These are phyloP conservation scores for Fraxinus sp. DNA, from an alignment of 305 asterid species.

Conservation along the genomic window DNA sequence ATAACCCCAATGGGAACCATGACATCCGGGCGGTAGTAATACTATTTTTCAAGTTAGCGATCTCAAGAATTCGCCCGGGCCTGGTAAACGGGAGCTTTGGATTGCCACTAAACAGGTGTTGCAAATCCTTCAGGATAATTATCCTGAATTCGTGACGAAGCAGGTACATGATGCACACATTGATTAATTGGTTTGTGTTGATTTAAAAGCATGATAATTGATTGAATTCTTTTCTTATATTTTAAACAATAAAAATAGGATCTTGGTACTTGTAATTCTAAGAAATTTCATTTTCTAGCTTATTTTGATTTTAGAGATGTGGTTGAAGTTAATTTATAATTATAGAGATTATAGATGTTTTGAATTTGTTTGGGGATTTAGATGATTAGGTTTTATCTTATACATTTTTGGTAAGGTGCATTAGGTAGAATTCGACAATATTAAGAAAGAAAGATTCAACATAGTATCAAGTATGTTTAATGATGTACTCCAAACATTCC, in stretches of 20 bases:
- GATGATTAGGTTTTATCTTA: background rate
- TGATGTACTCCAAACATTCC: no score
- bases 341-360: background rate
- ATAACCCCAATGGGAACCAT: no score
- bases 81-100: slow-evolving; percentile 74
- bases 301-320: background rate
- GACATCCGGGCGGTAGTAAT: slow-evolving; percentile 60
- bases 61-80: slow-evolving; percentile 88
- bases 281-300: background rate
- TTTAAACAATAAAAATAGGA: background rate
- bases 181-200: background rate
- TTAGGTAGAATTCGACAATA: no score
- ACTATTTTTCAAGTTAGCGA: slow-evolving; percentile 84
- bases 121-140: slow-evolving; percentile 83
- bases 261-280: slow-evolving; percentile 12
- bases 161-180: slow-evolving; percentile 46
- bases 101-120: slow-evolving; percentile 75
- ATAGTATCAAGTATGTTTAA: no score
- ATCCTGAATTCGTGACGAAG: slow-evolving; percentile 85
- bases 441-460: no score
- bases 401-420: background rate
- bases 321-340: background rate
- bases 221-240: background rate
- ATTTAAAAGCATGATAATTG: background rate
- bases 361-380: background rate